These are phyloP conservation scores for Russula ochroleuca DNA, from an alignment of 768 basidiomycete species.

Conservation along the genomic window DNA sequence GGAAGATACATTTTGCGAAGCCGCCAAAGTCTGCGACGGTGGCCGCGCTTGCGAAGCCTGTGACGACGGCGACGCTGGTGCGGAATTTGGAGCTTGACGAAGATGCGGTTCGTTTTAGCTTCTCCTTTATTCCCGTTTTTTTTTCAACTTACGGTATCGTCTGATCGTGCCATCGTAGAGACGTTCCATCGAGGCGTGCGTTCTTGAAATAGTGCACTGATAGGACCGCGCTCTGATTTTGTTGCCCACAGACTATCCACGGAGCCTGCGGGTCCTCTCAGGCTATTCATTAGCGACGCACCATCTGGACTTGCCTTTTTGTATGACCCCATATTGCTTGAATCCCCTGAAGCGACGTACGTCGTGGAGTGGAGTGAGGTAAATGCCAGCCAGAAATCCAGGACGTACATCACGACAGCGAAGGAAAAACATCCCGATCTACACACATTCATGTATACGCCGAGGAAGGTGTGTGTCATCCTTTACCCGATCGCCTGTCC, in stretches of 20 bases:
- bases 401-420: slow-evolving; percentile 35
- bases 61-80: slow-evolving; percentile 32
- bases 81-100: slow-evolving; percentile 37
- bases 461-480: slow-evolving; percentile 41
- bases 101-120: slow-evolving; percentile 38
- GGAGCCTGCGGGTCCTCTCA: slow-evolving; percentile 31
- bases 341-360: slow-evolving; percentile 40
- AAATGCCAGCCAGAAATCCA: slow-evolving; percentile 35
- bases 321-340: slow-evolving; percentile 53
- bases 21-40: slow-evolving; percentile 38
- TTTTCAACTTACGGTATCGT: too few species aligned
- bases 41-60: slow-evolving; percentile 32
- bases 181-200: slow-evolving; percentile 33
- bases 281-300: slow-evolving; percentile 42
- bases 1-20: slow-evolving; percentile 42
- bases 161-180: not conserved
- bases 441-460: slow-evolving; percentile 50
- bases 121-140: not conserved
- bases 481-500: not conserved
- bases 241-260: slow-evolving; percentile 3
- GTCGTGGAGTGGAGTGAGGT: slow-evolving; percentile 51
- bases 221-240: not conserved
- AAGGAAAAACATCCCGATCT: slow-evolving; percentile 34
- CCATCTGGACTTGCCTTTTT: slow-evolving; percentile 44
- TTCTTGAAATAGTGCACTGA: not conserved